A percentile compares a stretch with the other conserved stretches of the same genome.
These are phyloP conservation scores for Sergeia podlipaevii DNA, from an alignment of 208 protist genomes.

Conservation along the genomic window DNA sequence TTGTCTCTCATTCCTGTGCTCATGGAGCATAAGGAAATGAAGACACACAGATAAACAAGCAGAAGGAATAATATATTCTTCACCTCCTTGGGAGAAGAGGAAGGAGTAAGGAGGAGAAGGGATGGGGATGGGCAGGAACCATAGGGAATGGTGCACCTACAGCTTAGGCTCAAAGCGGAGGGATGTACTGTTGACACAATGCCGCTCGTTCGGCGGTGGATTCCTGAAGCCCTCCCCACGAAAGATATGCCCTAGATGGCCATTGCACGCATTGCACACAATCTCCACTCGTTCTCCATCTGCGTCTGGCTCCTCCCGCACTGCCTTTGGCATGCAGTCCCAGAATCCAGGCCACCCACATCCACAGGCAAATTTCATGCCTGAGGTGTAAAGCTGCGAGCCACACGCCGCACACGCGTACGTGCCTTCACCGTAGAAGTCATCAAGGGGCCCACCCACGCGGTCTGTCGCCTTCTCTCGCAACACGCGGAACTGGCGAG, in stretches of 20 bases:
- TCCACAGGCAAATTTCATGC: slow-evolving; percentile 84
- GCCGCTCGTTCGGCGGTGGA: slow-evolving; percentile 88
- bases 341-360: slow-evolving; percentile 91
- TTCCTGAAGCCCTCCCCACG: slow-evolving; percentile 83
- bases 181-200: slow-evolving; percentile 88
- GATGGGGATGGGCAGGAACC: background rate
- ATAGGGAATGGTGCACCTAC: background rate
- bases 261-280: slow-evolving; percentile 89
- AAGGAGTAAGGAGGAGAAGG: slow-evolving; percentile 3
- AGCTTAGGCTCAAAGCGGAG: slow-evolving; percentile 39
- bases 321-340: slow-evolving; percentile 69
- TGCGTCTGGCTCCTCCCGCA: slow-evolving; percentile 74
- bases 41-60: background rate
- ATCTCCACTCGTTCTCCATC: slow-evolving; percentile 84
- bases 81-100: background rate
- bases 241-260: slow-evolving; percentile 93
- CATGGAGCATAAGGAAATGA: background rate
- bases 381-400: slow-evolving; percentile 77
- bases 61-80: background rate
- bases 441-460: slow-evolving; percentile 45
- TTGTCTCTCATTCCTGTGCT: background rate
- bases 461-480: slow-evolving; percentile 80
- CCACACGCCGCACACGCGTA: slow-evolving; percentile 81
- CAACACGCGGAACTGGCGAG: slow-evolving; percentile 59
- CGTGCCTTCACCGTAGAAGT: slow-evolving; percentile 60